Evolutionary conservation across 805 yeast species (phyloP).

Genomic region (Ogataea ganodermae): DNA sequence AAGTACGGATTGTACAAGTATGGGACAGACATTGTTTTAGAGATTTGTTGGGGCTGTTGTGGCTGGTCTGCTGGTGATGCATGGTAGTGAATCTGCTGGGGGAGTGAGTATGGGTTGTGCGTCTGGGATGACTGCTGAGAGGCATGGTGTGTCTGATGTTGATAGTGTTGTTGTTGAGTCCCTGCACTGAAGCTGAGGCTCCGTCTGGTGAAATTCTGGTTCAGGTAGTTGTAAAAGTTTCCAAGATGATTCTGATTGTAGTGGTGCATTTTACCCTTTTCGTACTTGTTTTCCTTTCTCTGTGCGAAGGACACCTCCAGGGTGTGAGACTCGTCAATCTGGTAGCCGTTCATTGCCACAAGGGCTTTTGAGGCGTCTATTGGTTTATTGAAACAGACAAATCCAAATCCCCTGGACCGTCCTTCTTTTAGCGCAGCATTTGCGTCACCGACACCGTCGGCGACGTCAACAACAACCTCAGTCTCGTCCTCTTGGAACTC

Average conservation of each 20-base stretch:
- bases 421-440: conserved; percentile 14
- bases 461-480: no score
- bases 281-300: conserved; percentile 58
- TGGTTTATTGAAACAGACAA: conserved; percentile 71
- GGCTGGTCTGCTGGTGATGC: conserved; percentile 11
- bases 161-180: conserved; percentile 9
- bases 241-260: conserved; percentile 38
- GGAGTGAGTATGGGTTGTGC: not conserved
- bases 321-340: conserved; percentile 34
- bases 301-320: conserved; percentile 72
- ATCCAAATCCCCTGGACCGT: conserved; percentile 76
- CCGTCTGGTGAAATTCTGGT: conserved; percentile 22
- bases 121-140: not conserved
- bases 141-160: not conserved
- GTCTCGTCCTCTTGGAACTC: no score
- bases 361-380: conserved; percentile 70
- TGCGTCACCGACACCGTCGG: no score
- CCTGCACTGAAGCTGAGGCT: conserved; percentile 17
- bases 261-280: conserved; percentile 36
- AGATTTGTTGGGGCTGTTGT: conserved; percentile 10
- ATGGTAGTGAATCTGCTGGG: conserved; percentile 10
- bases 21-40: conserved; percentile 17
- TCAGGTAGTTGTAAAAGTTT: conserved; percentile 28
- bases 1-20: conserved; percentile 25
- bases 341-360: conserved; percentile 59